Conservation (phyloP, 768 basidiomycete species). For the Porphyrellus cyaneotinctus region DNA sequence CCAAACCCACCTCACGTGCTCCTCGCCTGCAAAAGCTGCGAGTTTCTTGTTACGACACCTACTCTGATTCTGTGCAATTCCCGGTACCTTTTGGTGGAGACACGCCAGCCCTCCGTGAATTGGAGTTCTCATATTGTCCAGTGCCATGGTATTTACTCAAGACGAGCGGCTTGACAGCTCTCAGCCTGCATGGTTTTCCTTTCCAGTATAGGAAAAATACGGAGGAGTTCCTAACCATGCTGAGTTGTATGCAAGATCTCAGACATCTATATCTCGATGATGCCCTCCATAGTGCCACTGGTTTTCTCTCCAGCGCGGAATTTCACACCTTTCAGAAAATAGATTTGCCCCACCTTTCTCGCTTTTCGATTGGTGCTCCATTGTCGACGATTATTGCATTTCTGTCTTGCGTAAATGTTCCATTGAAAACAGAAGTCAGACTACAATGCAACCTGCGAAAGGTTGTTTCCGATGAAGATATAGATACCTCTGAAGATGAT, state of each 20-base stretch:
- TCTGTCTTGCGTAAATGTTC: neutral
- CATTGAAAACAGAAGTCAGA: neutral
- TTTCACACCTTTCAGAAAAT: neutral
- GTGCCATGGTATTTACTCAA: neutral
- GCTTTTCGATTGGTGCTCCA: neutral
- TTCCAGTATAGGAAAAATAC: conserved; percentile 23
- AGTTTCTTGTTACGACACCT: neutral
- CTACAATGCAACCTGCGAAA: neutral
- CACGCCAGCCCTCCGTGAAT: conserved; percentile 1
- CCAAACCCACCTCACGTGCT: neutral
- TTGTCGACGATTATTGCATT: neutral
- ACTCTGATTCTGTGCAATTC: neutral
- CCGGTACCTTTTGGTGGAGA: neutral
- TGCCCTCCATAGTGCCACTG: conserved; percentile 22
- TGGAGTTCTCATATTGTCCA: neutral
- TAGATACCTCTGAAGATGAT: too few relatives aligned
- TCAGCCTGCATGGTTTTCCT: conserved; percentile 31
- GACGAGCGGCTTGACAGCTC: conserved; percentile 29
- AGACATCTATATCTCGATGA: conserved; percentile 9
- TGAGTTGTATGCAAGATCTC: conserved; percentile 31
- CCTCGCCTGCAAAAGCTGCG: neutral
- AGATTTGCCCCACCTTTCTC: neutral
- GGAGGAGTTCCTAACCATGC: conserved; percentile 29
- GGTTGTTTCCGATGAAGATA: too few relatives aligned
- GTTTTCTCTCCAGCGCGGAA: neutral